Evolutionary conservation across 345 rosid species (phyloP).

Genomic region (Geranium rotundifolium): DNA sequence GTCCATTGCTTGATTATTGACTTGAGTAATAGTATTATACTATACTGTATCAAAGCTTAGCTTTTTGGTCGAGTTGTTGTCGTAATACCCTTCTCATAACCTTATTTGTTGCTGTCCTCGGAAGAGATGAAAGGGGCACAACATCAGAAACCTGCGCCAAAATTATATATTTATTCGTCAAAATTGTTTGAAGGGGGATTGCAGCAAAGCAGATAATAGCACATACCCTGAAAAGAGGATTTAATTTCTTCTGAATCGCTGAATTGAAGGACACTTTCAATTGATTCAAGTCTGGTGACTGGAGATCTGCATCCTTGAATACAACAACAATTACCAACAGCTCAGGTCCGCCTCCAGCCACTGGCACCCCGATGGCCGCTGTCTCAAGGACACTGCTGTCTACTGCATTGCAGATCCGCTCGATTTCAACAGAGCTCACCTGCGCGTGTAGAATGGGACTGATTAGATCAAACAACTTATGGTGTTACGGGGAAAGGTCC

Average conservation of each 20-base stretch:
- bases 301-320: slow-evolving; percentile 28
- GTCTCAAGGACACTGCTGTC: slow-evolving; percentile 66
- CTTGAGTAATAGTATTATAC: too few relatives aligned
- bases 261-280: slow-evolving; percentile 61
- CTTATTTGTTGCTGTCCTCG: slow-evolving; percentile 87
- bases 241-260: slow-evolving; percentile 75
- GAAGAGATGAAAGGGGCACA: slow-evolving; percentile 47
- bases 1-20: too few relatives aligned
- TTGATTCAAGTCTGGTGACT: slow-evolving; percentile 30
- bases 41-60: slow-evolving; percentile 33
- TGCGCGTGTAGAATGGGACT: slow-evolving; percentile 15
- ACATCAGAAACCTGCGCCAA: slow-evolving; percentile 52
- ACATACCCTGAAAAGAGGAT: slow-evolving; percentile 78
- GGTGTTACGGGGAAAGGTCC: too few relatives aligned
- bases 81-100: slow-evolving; percentile 91
- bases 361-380: slow-evolving; percentile 93
- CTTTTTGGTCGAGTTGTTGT: slow-evolving; percentile 41
- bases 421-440: slow-evolving; percentile 91
- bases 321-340: slow-evolving; percentile 68
- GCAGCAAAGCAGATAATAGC: neutral
- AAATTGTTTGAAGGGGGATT: neutral
- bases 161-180: neutral
- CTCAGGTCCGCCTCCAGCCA: slow-evolving; percentile 86
- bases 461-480: too few relatives aligned
- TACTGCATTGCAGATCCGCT: slow-evolving; percentile 69